Base-by-base conservation (phyloP, 768 basidiomycete species). In the Tricholoma furcatifolium region DNA sequence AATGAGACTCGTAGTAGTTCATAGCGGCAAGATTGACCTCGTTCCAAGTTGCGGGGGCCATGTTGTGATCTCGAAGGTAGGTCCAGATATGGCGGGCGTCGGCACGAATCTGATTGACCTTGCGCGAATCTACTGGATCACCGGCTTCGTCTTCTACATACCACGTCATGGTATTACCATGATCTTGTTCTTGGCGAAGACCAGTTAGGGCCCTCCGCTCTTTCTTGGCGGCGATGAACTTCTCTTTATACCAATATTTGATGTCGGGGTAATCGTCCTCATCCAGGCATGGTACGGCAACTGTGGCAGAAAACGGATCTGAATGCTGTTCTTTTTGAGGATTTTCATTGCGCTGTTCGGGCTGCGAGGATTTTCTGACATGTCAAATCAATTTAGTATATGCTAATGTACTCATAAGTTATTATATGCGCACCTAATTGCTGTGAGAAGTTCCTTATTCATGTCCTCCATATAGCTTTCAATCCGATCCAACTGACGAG, bases 1-100 rank as follows among this genome's bases (percentile, higher is more conserved):
- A 46, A 14, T 56, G 54, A 34, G 34, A 40, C 14, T 56, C 44
- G 18, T 41, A 51, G 45, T 56, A 56, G 42, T 51, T 56, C 8
- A 30, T 27, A 21, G 54, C 50, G 18, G 11, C 43, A 1, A 46
- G 21, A n/a, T 12, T 47, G 15, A 39, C 47, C 18, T 55, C 21
- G 2, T 35, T 21, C 44, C 49, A 55, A 11, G 36, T 45, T 8
- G 30, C 7, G 6, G 44, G 49, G 15, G 41, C 54, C 4, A 50
- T 55, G 17, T 34, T 44, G 7, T 18, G 6, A 9, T 31, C 21
- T 4, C 4, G 8, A 6, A 56, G n/a, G 9, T 41, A 21, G 9
- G 32, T 11, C 36, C 38, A 56, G 18, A 51, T 35, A 1, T 34
- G 32, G 23, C 54, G 9, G 8, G 45, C 54, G 17, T 24, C 12